Evolutionary conservation across 2,329 filamentous ascomycete genomes (phyloP), one percentile per base, ranked within the genome.

Genomic region (Phialemonium atrogriseum): DNA sequence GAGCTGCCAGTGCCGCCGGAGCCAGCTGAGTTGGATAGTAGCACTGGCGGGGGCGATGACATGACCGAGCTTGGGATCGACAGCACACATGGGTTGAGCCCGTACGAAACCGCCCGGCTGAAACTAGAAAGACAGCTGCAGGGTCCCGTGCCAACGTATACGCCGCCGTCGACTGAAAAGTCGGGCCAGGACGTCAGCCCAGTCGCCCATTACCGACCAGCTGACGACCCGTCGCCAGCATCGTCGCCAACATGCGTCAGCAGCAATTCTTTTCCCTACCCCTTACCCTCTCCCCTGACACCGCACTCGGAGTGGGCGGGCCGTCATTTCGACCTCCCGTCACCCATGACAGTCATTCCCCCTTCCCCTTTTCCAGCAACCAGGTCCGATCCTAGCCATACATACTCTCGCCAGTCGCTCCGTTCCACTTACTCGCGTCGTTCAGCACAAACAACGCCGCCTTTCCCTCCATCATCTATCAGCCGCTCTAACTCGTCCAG

Each of bases 61-160:
- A 59, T 34, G 8, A 38, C 58, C 1, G 59, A 64, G 23, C 40
- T 66, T 5, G 59, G 58, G 1, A 59, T 56, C 1, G 56, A 62
- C 15, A 56, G 58, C 19, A 53, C 56, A 0, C 51, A 58, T 4
- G 52, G 52, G 13, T 36, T 66, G 21, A 66, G 56, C 24, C 55
- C 64, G 2, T 77, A 76, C 37, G 69, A 77, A 35, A 42, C 60
- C 10, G 65, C 66, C 1, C 56, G 62, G 37, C 56, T 60, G 35
- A 74, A 70, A 46, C 45, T 74, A 18, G 66, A 70, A 11, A 57
- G 60, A 27, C 66, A 71, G 36, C 58, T 70, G 17, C 62, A 65
- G 38, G 64, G 68, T 0, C 64, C 66, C 2, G 60, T 67, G 5
- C 66, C 68, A 5, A 58, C 59, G 7, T 72, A 72, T 42, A 55